phyloP scores from a whole-genome alignment of 345 rosid genomes.

The Syzygium aromaticum region DNA sequence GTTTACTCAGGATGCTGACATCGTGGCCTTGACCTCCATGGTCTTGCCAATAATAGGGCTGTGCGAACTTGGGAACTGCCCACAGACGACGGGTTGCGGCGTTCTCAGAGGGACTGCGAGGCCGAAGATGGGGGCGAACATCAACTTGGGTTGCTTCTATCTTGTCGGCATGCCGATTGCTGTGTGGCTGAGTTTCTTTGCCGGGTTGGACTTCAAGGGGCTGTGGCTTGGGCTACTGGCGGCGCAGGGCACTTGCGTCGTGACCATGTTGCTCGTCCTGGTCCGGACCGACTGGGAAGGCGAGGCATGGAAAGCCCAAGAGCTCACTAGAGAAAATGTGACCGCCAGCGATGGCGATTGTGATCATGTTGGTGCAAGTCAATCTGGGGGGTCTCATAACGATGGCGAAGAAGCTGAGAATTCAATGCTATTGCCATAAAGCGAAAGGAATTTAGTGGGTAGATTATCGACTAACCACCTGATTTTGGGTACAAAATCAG shows the following conservation, averaged over 20 bases:
- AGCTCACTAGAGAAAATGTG: constrained; percentile 13
- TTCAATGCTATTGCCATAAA: not conserved
- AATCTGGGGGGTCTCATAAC: not conserved
- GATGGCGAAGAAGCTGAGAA: not conserved
- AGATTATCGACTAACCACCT: not conserved
- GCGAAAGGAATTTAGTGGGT: not conserved
- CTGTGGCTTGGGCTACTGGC: constrained; percentile 81
- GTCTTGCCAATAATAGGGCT: constrained; percentile 76
- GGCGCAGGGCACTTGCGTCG: constrained; percentile 67
- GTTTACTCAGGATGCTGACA: constrained; percentile 61
- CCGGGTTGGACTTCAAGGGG: constrained; percentile 58
- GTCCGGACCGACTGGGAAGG: constrained; percentile 58
- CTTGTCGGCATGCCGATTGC: constrained; percentile 81
- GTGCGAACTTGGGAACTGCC: constrained; percentile 88
- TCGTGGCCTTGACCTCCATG: constrained; percentile 49
- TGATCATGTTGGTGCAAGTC: not conserved
- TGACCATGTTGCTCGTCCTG: constrained; percentile 54
- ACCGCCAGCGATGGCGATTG: not conserved
- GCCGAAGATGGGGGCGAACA: constrained; percentile 75
- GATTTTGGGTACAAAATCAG: not conserved
- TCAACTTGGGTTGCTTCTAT: constrained; percentile 80
- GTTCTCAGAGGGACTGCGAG: constrained; percentile 79
- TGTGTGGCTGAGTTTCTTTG: constrained; percentile 52
- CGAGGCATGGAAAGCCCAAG: constrained; percentile 47
- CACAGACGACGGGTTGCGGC: constrained; percentile 82